These are phyloP conservation scores for Suhomyces ambrosiae DNA, from an alignment of 1,139 yeast genomes.

Conservation along the genomic window DNA sequence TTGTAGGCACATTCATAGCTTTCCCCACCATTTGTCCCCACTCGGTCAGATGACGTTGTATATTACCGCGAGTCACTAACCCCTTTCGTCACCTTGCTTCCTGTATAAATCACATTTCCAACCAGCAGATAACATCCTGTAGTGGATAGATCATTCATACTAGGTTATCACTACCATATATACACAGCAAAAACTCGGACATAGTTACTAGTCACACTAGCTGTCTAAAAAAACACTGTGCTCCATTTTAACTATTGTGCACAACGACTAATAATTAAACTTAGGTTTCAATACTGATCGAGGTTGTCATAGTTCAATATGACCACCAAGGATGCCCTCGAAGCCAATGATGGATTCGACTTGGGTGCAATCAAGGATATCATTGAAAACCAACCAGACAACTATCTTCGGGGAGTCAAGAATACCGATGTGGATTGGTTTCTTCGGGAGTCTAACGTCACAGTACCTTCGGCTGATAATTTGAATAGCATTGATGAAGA, in stretches of 20 bases:
- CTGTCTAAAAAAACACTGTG: too few species aligned
- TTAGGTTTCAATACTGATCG: too few species aligned
- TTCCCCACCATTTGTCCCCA: not conserved
- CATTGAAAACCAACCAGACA: conserved; percentile 16
- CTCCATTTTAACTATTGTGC: too few species aligned
- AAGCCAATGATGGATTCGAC: conserved; percentile 6
- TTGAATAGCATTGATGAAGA: not conserved
- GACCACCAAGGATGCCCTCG: conserved; percentile 1
- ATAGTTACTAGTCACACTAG: too few species aligned
- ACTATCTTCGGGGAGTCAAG: conserved; percentile 31
- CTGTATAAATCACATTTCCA: not conserved
- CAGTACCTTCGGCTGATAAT: conserved; percentile 8
- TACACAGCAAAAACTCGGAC: too few species aligned
- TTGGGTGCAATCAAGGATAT: conserved; percentile 18
- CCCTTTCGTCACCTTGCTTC: not conserved
- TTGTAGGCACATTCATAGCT: too few species aligned
- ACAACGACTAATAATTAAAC: too few species aligned
- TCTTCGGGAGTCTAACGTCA: conserved; percentile 35
- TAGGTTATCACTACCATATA: too few species aligned
- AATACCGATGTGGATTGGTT: conserved; percentile 53
- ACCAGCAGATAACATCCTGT: not conserved
- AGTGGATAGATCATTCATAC: not conserved
- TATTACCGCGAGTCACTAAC: not conserved
- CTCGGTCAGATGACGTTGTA: not conserved
- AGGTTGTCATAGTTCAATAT: too few species aligned